Conservation (phyloP, 352 stramenopile genomes). For the Globisporangium splendens region DNA sequence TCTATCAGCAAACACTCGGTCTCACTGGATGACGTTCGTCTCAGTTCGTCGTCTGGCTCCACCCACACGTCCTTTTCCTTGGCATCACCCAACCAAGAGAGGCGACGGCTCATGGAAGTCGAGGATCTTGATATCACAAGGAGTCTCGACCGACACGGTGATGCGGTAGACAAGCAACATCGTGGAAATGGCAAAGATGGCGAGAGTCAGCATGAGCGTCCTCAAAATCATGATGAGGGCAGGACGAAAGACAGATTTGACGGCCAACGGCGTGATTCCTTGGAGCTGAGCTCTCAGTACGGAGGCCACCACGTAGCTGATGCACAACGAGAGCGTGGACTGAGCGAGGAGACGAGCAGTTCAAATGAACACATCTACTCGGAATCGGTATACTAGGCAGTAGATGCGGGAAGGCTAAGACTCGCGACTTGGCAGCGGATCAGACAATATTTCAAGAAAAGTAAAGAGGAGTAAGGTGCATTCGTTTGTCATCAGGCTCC, state of each 20-base stretch:
- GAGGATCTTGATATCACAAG: constrained; percentile 1
- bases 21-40: constrained; percentile 14
- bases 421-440: too few relatives aligned
- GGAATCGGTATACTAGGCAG: constrained; percentile 12
- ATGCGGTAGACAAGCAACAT: background rate
- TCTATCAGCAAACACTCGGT: constrained; percentile 10
- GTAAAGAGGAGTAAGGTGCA: too few relatives aligned
- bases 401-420: background rate
- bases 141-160: constrained; percentile 4
- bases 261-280: background rate
- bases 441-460: background rate
- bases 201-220: background rate
- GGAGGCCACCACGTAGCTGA: too few relatives aligned
- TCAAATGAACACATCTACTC: constrained; percentile 10
- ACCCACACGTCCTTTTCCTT: constrained; percentile 14
- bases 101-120: background rate
- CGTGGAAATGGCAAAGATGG: background rate
- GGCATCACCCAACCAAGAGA: constrained; percentile 3
- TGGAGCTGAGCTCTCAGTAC: background rate
- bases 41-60: constrained; percentile 20
- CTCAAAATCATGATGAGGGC: background rate
- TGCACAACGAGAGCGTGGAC: background rate
- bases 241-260: background rate
- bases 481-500: too few relatives aligned
- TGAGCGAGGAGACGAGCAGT: background rate